Evolutionary conservation across 176 grass and related monocot species (phyloP), one percentile per base, ranked within the genome.

Genomic region (Typha latifolia): DNA sequence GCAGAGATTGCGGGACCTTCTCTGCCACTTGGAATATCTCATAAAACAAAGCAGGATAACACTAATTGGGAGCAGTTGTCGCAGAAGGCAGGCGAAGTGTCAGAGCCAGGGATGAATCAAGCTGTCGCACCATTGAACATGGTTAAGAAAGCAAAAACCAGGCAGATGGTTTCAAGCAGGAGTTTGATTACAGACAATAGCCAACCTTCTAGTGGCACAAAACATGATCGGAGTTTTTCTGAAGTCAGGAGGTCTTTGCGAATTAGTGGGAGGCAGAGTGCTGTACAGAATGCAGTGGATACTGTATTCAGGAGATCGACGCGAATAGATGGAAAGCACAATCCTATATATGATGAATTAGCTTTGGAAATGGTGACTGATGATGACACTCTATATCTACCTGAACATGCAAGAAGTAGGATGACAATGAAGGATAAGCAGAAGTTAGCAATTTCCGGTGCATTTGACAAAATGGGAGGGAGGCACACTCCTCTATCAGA

Each of bases 321-420:
- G 66, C 68, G 69, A 27, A 73, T 62, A 24, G 65, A 66, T 4
- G 48, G 67, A 32, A 80, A 52, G 49, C 52, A 72, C 23, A 50
- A 16, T 53, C 12, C 50, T 37, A 13, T 47, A 31, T 19, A 72
- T 43, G 51, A 72, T 65, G 49, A 61, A 61, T 31, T 69, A 66
- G 62, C 55, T 47, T 50, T 15, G 20, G 48, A 62, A 73, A 73
- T 15, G 59, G 20, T 47, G 15, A 48, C 69, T 53, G 18, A 73
- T 32, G 48, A 49, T 12, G 61, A 66, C 64, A 67, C 61, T 48
- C 26, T 52, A 66, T 32, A 78, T 21, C 14, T 48, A 12, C 63
- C 19, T 47, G 19, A 51, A 18, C 5, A n/a, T 70, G 55, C 29
- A 63, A 55, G 27, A 16, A 37, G 3, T 5, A 19, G 29, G 34